phyloP scores from a whole-genome alignment of 306 rosid genomes.

The Vigna hirtella region DNA sequence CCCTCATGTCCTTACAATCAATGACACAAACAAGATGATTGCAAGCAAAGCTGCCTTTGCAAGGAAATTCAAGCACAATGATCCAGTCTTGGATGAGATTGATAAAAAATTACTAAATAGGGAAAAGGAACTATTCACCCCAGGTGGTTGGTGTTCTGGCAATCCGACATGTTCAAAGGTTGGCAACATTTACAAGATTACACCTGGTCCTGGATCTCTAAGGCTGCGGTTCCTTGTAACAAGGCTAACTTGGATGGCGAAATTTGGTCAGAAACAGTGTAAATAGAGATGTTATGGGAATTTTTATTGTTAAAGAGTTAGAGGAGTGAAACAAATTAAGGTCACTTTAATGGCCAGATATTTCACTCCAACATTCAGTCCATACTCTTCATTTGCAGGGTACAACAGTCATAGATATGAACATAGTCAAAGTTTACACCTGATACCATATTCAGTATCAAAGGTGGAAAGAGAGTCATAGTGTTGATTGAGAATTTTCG shows the following conservation, averaged over 20 bases:
- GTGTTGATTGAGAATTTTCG: no score
- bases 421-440: conserved; percentile 30
- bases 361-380: conserved; percentile 17
- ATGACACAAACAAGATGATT: conserved; percentile 70
- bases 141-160: conserved; percentile 84
- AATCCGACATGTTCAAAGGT: conserved; percentile 66
- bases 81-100: conserved; percentile 67
- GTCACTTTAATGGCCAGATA: conserved; percentile 23
- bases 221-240: conserved; percentile 67
- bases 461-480: conserved; percentile 35
- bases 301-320: conserved; percentile 32
- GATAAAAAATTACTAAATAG: conserved; percentile 60
- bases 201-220: conserved; percentile 71
- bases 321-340: conserved; percentile 18
- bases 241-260: conserved; percentile 51
- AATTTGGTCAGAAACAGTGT: conserved; percentile 63
- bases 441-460: conserved; percentile 1
- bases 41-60: conserved; percentile 73
- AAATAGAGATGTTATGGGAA: conserved; percentile 56
- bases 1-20: conserved; percentile 71
- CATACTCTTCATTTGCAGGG: neutral
- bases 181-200: conserved; percentile 62
- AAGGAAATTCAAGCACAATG: conserved; percentile 67
- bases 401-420: conserved; percentile 9
- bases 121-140: conserved; percentile 59